A percentile compares a stretch with the other conserved stretches of the same genome.
phyloP scores from a whole-genome alignment of 2,329 filamentous ascomycete species.

The Rhytidhysteron rufulum region DNA sequence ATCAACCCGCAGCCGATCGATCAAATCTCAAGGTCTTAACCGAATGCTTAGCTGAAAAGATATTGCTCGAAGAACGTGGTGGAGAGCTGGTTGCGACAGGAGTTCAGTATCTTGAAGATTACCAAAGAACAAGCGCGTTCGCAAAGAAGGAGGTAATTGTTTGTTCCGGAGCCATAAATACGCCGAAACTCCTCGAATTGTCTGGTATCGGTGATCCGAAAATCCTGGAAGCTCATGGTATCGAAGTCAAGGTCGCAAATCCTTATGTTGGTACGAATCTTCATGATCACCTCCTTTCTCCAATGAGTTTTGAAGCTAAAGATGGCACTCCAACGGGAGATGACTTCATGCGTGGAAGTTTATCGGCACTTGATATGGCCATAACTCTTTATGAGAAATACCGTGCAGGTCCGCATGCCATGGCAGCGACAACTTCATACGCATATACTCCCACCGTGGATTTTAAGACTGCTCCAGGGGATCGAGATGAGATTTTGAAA shows the following conservation, averaged over 20 bases:
- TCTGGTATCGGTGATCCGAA: conserved; percentile 6
- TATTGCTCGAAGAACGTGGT: neutral
- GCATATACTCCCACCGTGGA: conserved; percentile 9
- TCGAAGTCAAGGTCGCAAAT: conserved; percentile 5
- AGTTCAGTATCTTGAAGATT: conserved; percentile 3
- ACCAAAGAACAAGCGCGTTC: neutral
- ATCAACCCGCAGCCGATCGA: neutral
- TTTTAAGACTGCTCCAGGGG: conserved; percentile 4
- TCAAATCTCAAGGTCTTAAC: conserved; percentile 4
- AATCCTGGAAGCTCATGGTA: conserved; percentile 1
- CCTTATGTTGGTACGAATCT: conserved; percentile 4
- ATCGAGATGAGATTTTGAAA: neutral
- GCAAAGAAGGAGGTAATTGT: conserved; percentile 5
- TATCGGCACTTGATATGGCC: conserved; percentile 4
- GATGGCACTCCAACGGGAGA: conserved; percentile 10
- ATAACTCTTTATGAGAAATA: conserved; percentile 7
- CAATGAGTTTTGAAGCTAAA: conserved; percentile 9
- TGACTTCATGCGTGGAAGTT: conserved; percentile 7
- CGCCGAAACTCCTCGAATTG: conserved; percentile 7
- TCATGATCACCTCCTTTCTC: conserved; percentile 3
- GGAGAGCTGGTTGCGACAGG: conserved; percentile 1
- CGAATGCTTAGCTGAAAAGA: conserved; percentile 4
- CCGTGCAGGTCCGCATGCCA: conserved; percentile 6
- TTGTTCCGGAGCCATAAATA: conserved; percentile 2
- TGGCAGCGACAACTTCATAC: conserved; percentile 4